These are phyloP conservation scores for Pholiota adiposa DNA, from an alignment of 1,284 basidiomycete species.

Conservation along the genomic window DNA sequence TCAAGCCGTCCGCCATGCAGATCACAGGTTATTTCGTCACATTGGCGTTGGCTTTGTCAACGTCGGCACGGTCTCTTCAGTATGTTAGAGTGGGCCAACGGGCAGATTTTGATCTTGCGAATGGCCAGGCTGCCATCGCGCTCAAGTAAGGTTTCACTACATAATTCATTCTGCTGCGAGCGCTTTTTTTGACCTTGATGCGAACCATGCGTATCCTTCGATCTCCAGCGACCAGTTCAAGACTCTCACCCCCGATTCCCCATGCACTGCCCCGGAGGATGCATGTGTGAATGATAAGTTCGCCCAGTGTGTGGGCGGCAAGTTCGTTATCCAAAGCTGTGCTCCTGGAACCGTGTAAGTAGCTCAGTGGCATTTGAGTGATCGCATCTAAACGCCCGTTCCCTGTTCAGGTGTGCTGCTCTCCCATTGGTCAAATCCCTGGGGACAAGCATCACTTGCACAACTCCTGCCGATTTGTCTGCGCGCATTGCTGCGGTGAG, in stretches of 20 bases:
- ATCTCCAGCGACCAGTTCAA: constrained; percentile 47
- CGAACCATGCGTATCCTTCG: background rate
- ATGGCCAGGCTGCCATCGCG: constrained; percentile 57
- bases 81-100: constrained; percentile 31
- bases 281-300: constrained; percentile 51
- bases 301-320: constrained; percentile 54
- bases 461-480: constrained; percentile 2
- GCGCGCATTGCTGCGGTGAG: constrained; percentile 6
- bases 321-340: constrained; percentile 49
- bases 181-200: background rate
- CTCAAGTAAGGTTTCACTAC: constrained; percentile 46
- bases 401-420: constrained; percentile 53
- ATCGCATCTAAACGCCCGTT: constrained; percentile 1
- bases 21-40: constrained; percentile 37
- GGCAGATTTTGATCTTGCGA: constrained; percentile 45
- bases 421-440: constrained; percentile 43
- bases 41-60: constrained; percentile 40
- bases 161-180: background rate
- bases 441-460: constrained; percentile 3
- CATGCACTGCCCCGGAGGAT: constrained; percentile 48
- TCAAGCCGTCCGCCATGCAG: constrained; percentile 23
- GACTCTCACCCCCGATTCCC: constrained; percentile 42
- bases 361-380: background rate
- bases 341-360: constrained; percentile 46
- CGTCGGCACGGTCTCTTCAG: constrained; percentile 39